Evolutionary conservation across 257 asterid species (phyloP).

Genomic region (Agastache rugosa): DNA sequence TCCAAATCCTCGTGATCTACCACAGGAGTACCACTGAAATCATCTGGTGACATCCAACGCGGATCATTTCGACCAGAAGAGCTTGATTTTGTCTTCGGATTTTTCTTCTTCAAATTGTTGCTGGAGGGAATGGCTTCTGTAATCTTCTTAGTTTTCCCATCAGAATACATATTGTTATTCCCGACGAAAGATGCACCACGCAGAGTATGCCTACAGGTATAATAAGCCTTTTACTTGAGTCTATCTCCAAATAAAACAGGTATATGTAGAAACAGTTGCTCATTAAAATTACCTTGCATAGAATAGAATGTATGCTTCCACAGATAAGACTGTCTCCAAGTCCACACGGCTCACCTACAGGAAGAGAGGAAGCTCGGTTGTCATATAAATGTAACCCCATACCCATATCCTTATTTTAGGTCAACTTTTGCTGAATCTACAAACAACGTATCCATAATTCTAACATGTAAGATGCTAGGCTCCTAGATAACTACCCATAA

Average conservation of each 20-base stretch:
- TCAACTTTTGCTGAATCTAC: not conserved
- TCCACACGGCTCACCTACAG: slow-evolving; percentile 53
- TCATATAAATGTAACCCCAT: not conserved
- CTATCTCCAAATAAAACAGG: not conserved
- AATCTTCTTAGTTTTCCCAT: slow-evolving; percentile 43
- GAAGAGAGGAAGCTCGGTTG: slow-evolving; percentile 10
- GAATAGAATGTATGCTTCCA: slow-evolving; percentile 59
- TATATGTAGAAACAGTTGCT: not conserved
- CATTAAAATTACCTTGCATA: slow-evolving; percentile 46
- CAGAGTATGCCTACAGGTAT: slow-evolving; percentile 42
- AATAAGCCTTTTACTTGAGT: slow-evolving; percentile 9
- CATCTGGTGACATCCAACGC: slow-evolving; percentile 38
- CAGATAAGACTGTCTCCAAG: slow-evolving; percentile 51
- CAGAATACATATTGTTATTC: slow-evolving; percentile 33
- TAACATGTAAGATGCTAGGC: not conserved
- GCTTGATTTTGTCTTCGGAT: slow-evolving; percentile 39
- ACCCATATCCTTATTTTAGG: not conserved
- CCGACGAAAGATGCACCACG: slow-evolving; percentile 37
- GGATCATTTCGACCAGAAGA: slow-evolving; percentile 31
- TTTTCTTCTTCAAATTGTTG: slow-evolving; percentile 47
- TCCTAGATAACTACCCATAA: not conserved
- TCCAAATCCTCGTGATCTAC: slow-evolving; percentile 37
- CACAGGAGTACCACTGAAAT: not conserved
- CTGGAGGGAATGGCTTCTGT: slow-evolving; percentile 49
- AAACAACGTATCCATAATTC: not conserved